These are phyloP conservation scores for Trichoderma simmonsii DNA, from an alignment of 2,329 filamentous ascomycete species.

Conservation along the genomic window DNA sequence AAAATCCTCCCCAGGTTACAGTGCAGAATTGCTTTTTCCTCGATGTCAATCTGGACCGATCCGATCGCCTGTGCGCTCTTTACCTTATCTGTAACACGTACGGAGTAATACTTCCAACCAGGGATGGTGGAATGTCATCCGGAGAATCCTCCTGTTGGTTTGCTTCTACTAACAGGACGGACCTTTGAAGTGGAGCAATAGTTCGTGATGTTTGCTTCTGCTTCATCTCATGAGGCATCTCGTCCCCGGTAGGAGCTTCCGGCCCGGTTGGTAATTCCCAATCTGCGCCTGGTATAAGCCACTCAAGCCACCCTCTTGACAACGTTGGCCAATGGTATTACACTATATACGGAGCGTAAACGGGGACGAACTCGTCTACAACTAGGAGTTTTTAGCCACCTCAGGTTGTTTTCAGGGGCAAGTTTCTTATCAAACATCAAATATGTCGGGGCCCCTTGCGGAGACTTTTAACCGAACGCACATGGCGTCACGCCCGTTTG, in stretches of 20 bases:
- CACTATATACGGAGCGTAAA: not conserved
- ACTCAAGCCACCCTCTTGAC: not conserved
- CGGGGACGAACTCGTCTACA: not conserved
- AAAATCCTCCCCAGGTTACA: not conserved
- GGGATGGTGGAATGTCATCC: not conserved
- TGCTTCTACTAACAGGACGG: not conserved
- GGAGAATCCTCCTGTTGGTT: not conserved
- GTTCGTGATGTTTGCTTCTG: not conserved
- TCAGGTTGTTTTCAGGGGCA: constrained; percentile 3
- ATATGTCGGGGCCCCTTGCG: not conserved
- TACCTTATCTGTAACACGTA: constrained; percentile 11
- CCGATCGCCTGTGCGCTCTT: constrained; percentile 11
- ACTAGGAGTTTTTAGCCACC: not conserved
- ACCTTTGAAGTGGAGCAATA: not conserved
- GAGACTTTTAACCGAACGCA: constrained; percentile 1
- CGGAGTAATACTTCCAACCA: not conserved
- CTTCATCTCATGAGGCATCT: not conserved
- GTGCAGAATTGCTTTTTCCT: constrained; percentile 8
- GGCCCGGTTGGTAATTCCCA: not conserved
- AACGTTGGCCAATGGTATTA: not conserved
- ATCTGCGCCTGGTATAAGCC: not conserved
- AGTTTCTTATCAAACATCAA: not conserved
- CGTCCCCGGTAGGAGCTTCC: not conserved
- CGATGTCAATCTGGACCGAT: constrained; percentile 6
- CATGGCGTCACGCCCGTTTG: not conserved